Evolutionary conservation across 176 grass and related monocot genomes (phyloP).

Genomic region (Eragrostis nindensis): DNA sequence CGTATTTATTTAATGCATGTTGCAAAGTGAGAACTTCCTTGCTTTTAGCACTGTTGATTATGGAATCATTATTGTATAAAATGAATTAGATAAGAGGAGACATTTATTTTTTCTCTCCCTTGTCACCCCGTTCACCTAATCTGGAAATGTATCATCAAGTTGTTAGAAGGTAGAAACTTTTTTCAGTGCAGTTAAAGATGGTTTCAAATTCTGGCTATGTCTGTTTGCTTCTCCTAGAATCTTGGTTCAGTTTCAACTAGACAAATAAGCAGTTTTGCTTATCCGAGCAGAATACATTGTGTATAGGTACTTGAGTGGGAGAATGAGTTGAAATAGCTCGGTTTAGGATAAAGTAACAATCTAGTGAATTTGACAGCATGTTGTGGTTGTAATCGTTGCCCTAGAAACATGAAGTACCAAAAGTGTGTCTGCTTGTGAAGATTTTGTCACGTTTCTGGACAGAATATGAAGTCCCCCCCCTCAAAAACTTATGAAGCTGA

Average conservation of each 20-base stretch:
- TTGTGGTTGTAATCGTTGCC: neutral
- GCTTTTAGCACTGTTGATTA: neutral
- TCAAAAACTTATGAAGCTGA: neutral
- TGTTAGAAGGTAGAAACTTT: neutral
- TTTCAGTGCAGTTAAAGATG: neutral
- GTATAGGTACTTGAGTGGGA: neutral
- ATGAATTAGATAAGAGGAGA: conserved; percentile 1
- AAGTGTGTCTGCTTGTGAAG: conserved; percentile 1
- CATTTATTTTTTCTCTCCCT: neutral
- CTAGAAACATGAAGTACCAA: neutral
- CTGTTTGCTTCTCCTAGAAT: neutral
- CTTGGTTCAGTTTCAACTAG: neutral
- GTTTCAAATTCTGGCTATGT: neutral
- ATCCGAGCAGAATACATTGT: neutral
- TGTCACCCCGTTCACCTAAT: neutral
- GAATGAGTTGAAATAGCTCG: conserved; percentile 2
- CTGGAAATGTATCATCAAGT: neutral
- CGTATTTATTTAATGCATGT: neutral
- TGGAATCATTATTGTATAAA: conserved; percentile 6
- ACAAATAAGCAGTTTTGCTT: neutral
- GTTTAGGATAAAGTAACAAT: neutral
- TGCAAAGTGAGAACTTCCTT: neutral
- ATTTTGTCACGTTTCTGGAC: neutral
- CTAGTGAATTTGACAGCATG: neutral
- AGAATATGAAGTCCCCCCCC: neutral